These are phyloP conservation scores for Epichloe amarillans DNA, from an alignment of 2,329 filamentous ascomycete genomes.

Conservation along the genomic window DNA sequence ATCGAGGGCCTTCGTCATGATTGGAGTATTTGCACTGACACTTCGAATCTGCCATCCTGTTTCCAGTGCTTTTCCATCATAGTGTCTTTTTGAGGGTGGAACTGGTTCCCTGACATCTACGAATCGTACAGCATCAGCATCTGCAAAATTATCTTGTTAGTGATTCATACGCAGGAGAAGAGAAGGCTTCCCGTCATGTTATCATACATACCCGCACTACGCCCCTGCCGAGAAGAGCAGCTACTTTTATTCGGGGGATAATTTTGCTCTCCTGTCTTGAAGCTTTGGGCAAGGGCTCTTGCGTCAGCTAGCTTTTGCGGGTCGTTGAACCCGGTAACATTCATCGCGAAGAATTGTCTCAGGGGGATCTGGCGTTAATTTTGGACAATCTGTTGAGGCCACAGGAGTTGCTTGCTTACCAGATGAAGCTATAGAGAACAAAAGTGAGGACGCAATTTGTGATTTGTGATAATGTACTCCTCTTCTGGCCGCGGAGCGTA, in stretches of 20 bases:
- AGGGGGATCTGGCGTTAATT: not conserved
- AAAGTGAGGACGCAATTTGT: not conserved
- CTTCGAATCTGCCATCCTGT: slow-evolving; percentile 1
- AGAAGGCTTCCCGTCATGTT: not conserved
- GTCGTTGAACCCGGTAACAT: slow-evolving; percentile 11
- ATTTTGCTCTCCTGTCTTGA: slow-evolving; percentile 10
- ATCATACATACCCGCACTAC: not conserved
- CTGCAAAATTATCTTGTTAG: not conserved
- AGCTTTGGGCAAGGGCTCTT: slow-evolving; percentile 13
- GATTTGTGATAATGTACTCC: not conserved
- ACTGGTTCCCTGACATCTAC: not conserved
- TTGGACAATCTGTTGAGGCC: not conserved
- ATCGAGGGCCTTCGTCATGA: slow-evolving; percentile 1
- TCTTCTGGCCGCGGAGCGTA: not conserved
- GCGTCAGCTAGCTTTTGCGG: slow-evolving; percentile 15
- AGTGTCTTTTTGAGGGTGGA: slow-evolving; percentile 1
- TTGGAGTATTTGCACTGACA: not conserved
- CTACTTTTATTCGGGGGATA: not conserved
- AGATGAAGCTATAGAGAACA: not conserved
- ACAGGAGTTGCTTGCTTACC: not conserved
- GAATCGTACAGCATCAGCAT: not conserved
- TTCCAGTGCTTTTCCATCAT: not conserved
- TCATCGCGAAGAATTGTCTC: slow-evolving; percentile 4
- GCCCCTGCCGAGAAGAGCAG: not conserved
- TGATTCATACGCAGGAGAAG: not conserved